Percentiles rank a stretch among this genome's conserved stretches.
These are phyloP conservation scores for Teratosphaeria zuluensis DNA, from an alignment of 2,329 filamentous ascomycete species.

Conservation along the genomic window DNA sequence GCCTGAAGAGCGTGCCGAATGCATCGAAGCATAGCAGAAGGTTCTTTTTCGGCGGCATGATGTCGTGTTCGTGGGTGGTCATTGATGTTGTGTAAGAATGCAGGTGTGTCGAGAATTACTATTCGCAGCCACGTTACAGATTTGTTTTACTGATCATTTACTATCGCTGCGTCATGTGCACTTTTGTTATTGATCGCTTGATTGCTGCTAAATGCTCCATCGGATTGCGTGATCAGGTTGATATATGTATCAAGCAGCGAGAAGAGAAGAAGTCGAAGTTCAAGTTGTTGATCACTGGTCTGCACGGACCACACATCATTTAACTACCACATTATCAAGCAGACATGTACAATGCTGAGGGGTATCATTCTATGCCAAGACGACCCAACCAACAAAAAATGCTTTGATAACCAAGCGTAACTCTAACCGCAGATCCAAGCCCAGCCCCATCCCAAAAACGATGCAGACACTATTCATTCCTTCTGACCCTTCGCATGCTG, in stretches of 20 bases:
- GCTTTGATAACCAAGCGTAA: not conserved
- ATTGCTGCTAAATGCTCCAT: too few relatives aligned
- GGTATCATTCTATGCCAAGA: not conserved
- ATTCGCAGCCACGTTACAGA: too few relatives aligned
- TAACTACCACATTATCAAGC: not conserved
- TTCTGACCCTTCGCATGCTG: not conserved
- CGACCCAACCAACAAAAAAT: not conserved
- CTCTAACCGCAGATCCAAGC: not conserved
- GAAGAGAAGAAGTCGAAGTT: not conserved
- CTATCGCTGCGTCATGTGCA: too few relatives aligned
- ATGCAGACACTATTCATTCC: not conserved
- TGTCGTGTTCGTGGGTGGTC: not conserved
- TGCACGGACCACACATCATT: not conserved
- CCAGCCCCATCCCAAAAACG: not conserved
- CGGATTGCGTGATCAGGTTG: too few relatives aligned
- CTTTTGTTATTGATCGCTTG: too few relatives aligned
- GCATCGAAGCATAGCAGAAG: slow-evolving; percentile 54
- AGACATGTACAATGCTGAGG: not conserved
- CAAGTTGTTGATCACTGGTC: not conserved
- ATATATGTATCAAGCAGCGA: not conserved
- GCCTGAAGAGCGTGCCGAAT: slow-evolving; percentile 54
- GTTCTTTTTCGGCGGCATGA: slow-evolving; percentile 26
- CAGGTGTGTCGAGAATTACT: too few relatives aligned
- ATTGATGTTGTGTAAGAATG: not conserved
- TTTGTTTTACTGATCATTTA: too few relatives aligned